A percentile compares a stretch with the other conserved stretches of the same genome.
Evolutionary conservation across 2,329 filamentous ascomycete species (phyloP).

Genomic region (Paraphoma sp.): DNA sequence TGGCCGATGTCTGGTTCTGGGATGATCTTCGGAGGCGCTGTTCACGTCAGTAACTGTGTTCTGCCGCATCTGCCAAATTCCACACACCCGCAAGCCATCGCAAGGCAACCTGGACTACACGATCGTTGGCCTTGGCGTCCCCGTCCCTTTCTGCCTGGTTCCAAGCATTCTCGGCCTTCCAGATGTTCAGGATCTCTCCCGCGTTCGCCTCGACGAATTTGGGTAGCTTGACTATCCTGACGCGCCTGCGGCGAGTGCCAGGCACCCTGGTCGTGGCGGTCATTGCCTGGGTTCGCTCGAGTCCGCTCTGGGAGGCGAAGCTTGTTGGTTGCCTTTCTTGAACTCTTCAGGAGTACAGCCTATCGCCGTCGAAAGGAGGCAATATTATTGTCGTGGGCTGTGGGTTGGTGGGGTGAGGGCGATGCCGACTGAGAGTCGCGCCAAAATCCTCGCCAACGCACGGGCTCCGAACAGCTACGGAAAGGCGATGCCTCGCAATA

Average conservation of each 20-base stretch:
- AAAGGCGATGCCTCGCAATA: not conserved
- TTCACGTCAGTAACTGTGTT: not conserved
- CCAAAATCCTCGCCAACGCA: not conserved
- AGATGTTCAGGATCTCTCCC: too few relatives aligned
- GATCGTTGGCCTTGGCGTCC: not conserved
- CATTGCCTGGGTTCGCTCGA: too few relatives aligned
- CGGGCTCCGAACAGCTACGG: not conserved
- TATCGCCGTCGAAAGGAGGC: not conserved
- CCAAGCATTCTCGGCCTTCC: too few relatives aligned
- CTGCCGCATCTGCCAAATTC: not conserved
- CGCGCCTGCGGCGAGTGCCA: too few relatives aligned
- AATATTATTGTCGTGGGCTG: not conserved
- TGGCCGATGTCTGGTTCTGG: not conserved
- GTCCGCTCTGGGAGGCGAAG: too few relatives aligned
- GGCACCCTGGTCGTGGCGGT: too few relatives aligned
- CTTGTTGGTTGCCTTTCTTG: too few relatives aligned
- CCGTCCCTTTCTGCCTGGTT: too few relatives aligned
- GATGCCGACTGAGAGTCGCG: not conserved
- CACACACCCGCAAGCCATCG: not conserved
- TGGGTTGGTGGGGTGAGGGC: not conserved
- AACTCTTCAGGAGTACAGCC: too few relatives aligned
- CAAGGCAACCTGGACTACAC: not conserved
- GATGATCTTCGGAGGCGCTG: not conserved
- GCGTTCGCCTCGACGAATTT: too few relatives aligned
- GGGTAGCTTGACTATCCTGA: too few relatives aligned